Base-by-base conservation (phyloP, 2,329 filamentous ascomycete genomes). In the Arthrobotrys pseudoclavata region DNA sequence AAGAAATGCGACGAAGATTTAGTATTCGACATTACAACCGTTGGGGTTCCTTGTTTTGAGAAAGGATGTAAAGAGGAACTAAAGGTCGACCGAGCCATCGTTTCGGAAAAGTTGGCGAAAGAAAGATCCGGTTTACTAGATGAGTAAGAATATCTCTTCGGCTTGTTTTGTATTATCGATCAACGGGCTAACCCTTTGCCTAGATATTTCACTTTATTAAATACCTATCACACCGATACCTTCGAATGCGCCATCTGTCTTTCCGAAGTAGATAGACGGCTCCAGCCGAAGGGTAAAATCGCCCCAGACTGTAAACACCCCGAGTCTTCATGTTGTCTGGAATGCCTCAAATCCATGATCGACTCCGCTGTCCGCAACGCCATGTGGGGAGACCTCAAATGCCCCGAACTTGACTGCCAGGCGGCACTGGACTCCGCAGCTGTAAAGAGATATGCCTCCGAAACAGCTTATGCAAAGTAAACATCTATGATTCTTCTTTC, bases 301-400 rank as follows among this genome's bases (percentile, higher is more conserved):
- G 66, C 72, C 6, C 72, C 72, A 1, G 48, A n/a, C n/a, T 76
- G 72, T 24, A 53, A 67, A 5, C 72, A 76, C n/a, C 52, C 50
- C 10, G 72, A 76, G 52, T 76, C 72, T 6, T 63, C 48, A 2
- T 76, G 72, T 26, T 76, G 72, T 18, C 20, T 45, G 7, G 72
- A 76, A 10, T 76, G 72, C 24, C 40, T 76, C n/a, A 45, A 66
- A 61, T 47, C 40, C n/a, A 76, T 76, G 72, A 76, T 76, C 10
- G 72, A 76, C 52, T 76, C 72, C 12, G 67, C 66, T 10, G 72
- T 76, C n/a, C 48, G 72, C n/a, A 76, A 76, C 24, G 72, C 72
- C 12, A 76, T 76, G 72, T 76, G 72, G 72, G 72, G 72, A 24
- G 72, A 76, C 22, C 57, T 76, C 42, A 76, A 76, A 26, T 76